A percentile compares a stretch with the other conserved stretches of the same genome.
phyloP scores from a whole-genome alignment of 179 eudicot species.

The Beta corolliflora region DNA sequence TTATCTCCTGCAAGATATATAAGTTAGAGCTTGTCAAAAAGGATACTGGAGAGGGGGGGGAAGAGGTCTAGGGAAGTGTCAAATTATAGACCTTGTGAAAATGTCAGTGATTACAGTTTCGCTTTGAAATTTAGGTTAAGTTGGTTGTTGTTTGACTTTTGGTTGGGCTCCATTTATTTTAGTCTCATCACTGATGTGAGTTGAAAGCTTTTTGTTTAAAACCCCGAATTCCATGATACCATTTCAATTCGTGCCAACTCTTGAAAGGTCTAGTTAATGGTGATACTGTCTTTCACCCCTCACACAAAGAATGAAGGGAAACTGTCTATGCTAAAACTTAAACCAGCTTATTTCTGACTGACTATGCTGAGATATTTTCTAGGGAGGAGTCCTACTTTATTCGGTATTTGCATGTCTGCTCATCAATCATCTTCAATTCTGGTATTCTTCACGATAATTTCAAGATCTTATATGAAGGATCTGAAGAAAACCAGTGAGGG shows the following conservation, averaged over 20 bases:
- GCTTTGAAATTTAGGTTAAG: background rate
- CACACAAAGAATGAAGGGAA: too few species aligned
- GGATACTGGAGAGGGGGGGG: too few species aligned
- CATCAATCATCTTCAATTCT: background rate
- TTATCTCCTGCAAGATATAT: constrained; percentile 63
- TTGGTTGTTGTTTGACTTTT: background rate
- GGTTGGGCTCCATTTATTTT: background rate
- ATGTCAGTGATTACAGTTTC: background rate
- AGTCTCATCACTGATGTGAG: background rate
- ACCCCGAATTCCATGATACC: background rate
- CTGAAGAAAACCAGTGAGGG: background rate
- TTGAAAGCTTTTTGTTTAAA: background rate
- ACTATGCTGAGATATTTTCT: background rate
- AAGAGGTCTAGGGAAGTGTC: background rate
- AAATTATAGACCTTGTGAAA: background rate
- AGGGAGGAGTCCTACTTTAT: background rate
- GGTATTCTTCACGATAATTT: background rate
- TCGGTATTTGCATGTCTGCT: background rate
- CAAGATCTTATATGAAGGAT: background rate
- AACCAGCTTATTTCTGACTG: background rate
- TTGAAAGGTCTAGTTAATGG: background rate
- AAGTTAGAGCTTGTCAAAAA: constrained; percentile 7
- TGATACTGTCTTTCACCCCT: background rate
- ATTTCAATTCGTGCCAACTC: background rate
- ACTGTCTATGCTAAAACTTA: too few species aligned